These are phyloP conservation scores for Xerocomus nothofagi DNA, from an alignment of 1,284 basidiomycete species.

Conservation along the genomic window DNA sequence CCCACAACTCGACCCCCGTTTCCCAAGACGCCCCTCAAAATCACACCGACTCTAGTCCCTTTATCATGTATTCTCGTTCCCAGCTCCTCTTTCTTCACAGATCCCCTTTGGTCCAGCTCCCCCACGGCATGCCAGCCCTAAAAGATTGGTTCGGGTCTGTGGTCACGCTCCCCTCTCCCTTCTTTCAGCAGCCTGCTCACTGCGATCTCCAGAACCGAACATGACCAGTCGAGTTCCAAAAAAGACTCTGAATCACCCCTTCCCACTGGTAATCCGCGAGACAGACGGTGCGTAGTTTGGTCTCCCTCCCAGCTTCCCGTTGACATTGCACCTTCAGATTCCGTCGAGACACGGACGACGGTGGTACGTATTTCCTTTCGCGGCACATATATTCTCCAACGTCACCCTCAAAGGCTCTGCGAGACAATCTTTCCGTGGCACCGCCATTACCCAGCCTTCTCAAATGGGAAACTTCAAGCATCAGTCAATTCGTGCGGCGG, in stretches of 20 bases:
- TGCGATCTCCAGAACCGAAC: slow-evolving; percentile 47
- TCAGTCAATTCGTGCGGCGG: slow-evolving; percentile 69
- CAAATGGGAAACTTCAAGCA: slow-evolving; percentile 90
- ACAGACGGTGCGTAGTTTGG: slow-evolving; percentile 67
- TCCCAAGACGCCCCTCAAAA: slow-evolving; percentile 14
- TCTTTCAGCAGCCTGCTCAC: slow-evolving; percentile 20
- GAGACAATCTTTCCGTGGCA: slow-evolving; percentile 67
- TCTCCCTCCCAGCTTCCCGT: slow-evolving; percentile 55
- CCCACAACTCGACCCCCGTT: slow-evolving; percentile 5
- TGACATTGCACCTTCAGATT: slow-evolving; percentile 54
- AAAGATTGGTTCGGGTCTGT: slow-evolving; percentile 88
- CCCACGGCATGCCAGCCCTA: slow-evolving; percentile 73
- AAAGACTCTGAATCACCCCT: slow-evolving; percentile 62
- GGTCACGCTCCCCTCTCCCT: slow-evolving; percentile 11
- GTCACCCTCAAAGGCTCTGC: slow-evolving; percentile 45
- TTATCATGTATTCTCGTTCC: slow-evolving; percentile 63
- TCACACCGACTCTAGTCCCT: slow-evolving; percentile 35
- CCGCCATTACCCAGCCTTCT: slow-evolving; percentile 69
- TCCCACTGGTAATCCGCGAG: slow-evolving; percentile 52
- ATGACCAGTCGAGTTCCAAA: slow-evolving; percentile 58
- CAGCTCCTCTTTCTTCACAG: slow-evolving; percentile 68
- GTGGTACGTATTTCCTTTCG: slow-evolving; percentile 44
- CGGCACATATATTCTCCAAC: slow-evolving; percentile 17
- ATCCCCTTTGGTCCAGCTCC: slow-evolving; percentile 75
- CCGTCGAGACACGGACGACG: slow-evolving; percentile 72